Evolutionary conservation across 495 filamentous ascomycete genomes (phyloP), one percentile per base, ranked within the genome.

Genomic region (Penicillium simplicissimum): DNA sequence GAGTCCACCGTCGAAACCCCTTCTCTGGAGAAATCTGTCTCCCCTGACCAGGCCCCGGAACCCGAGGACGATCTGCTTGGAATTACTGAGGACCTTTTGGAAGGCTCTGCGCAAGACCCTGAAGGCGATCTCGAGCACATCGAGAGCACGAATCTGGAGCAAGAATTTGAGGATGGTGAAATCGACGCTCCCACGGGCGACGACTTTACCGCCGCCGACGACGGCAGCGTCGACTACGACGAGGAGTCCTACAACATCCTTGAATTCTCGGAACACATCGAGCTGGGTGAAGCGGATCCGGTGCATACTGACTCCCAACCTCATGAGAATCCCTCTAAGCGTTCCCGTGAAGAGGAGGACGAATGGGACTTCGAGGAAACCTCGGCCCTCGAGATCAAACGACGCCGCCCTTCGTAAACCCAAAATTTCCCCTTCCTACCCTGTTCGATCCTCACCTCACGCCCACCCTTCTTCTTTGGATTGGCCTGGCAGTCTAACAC

Each of bases 341-440:
- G 71, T 31, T 64, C 71, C n/a, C 72, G 69, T 49, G 71, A 65
- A n/a, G 61, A 67, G 28, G 72, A 73, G 48, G 69, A 74, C n/a
- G 71, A 74, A 33, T 65, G 66, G 62, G 72, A 74, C 15, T 45
- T 66, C 25, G 60, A 47, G 36, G 62, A 67, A 38, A 49, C 65
- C 17, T 61, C 64, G 4, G 51, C 62, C 9, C 66, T 65, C 33
- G 72, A 73, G 31, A 42, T 58, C 57, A 75, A 75, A 47, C 71
- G 71, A 54, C 67, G 61, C 25, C 72, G 72, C 48, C 61, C 71
- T 31, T 70, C 71, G 49, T 71, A 67, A 67, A 57, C 43, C 36
- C 38, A 13, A 14, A 9, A 8, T 31, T 19, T 35, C 43, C 45
- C 43, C n/a, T 52, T 42, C 6, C 28, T 36, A 21, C 33, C 51